Evolutionary conservation across 371 early-diverging fungal genomes (phyloP).

Genomic region (Circinella minor): DNA sequence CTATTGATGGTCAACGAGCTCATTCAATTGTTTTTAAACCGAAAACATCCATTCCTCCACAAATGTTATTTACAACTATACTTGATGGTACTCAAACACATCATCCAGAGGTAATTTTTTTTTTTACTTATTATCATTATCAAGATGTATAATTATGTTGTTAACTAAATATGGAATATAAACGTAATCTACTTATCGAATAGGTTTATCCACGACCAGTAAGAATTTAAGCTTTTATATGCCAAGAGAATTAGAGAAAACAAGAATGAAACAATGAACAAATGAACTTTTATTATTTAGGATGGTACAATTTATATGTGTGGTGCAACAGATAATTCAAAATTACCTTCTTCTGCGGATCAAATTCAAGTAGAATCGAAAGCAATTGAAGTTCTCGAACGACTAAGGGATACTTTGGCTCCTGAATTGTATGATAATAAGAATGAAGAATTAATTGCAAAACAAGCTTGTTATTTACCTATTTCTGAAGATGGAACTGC

Average conservation of each 20-base stretch:
- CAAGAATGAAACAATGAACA: not conserved
- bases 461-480: conserved; percentile 72
- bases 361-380: conserved; percentile 38
- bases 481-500: conserved; percentile 58
- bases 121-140: not conserved
- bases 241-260: not conserved
- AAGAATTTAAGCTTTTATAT: conserved; percentile 10
- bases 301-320: conserved; percentile 77
- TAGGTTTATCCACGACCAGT: conserved; percentile 43
- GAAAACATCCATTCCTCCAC: conserved; percentile 30
- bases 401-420: conserved; percentile 5
- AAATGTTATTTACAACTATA: conserved; percentile 51
- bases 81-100: conserved; percentile 25
- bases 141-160: not conserved
- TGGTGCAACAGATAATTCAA: conserved; percentile 59
- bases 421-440: conserved; percentile 19
- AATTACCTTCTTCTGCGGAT: conserved; percentile 49
- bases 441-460: conserved; percentile 24
- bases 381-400: conserved; percentile 21
- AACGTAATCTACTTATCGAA: not conserved
- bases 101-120: conserved; percentile 59
- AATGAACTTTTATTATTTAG: conserved; percentile 25
- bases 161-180: conserved; percentile 1
- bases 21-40: conserved; percentile 51
- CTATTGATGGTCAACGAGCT: conserved; percentile 43